Evolutionary conservation across 495 filamentous ascomycete genomes (phyloP).

Genomic region (Neurospora tetrasperma): DNA sequence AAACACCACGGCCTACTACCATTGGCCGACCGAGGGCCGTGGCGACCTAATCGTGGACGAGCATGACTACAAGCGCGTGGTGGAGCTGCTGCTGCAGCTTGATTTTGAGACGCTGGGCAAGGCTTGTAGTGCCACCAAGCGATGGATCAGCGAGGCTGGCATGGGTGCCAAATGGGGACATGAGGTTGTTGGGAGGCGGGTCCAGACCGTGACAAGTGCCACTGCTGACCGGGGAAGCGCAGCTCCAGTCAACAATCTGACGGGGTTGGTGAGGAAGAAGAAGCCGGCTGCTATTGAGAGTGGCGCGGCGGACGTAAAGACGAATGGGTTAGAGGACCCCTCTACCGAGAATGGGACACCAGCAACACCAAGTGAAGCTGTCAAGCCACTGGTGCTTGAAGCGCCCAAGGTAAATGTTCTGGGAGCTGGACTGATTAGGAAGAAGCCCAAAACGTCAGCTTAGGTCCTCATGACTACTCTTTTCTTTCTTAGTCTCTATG

Average conservation of each 20-base stretch:
- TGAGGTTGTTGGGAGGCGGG: constrained; percentile 25
- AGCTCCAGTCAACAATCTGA: constrained; percentile 22
- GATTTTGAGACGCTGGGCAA: constrained; percentile 68
- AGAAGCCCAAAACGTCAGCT: constrained; percentile 47
- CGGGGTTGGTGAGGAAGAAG: constrained; percentile 31
- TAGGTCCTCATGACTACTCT: neutral
- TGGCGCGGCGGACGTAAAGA: constrained; percentile 5
- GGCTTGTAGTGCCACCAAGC: constrained; percentile 56
- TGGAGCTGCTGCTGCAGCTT: constrained; percentile 68
- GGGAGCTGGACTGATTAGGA: constrained; percentile 48
- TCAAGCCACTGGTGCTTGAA: neutral
- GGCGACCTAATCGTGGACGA: constrained; percentile 62
- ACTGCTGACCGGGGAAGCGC: constrained; percentile 2
- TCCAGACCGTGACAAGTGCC: constrained; percentile 5
- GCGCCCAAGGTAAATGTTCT: constrained; percentile 46
- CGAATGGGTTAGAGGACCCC: neutral
- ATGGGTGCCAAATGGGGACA: constrained; percentile 39
- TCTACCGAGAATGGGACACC: neutral
- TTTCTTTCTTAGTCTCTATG: neutral
- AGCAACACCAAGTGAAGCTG: neutral
- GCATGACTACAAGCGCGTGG: constrained; percentile 63
- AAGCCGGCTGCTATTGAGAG: constrained; percentile 2
- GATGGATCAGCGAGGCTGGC: constrained; percentile 53
- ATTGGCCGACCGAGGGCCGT: constrained; percentile 56
- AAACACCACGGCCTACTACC: constrained; percentile 49